Conservation (phyloP, 2,329 filamentous ascomycete genomes). For the Xylaria sp. region DNA sequence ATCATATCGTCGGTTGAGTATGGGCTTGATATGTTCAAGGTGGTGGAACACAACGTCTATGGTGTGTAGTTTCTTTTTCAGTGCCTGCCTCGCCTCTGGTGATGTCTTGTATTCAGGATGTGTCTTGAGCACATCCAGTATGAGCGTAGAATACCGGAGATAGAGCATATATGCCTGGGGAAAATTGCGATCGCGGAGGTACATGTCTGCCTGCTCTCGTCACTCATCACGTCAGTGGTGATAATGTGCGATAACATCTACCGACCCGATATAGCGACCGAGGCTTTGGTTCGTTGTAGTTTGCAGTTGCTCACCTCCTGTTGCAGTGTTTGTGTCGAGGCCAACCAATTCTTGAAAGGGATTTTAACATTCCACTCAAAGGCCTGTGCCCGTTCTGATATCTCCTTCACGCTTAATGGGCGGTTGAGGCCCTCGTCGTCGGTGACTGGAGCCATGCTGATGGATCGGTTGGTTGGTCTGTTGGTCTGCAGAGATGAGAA, state of each 20-base stretch:
- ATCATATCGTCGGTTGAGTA: conserved; percentile 77
- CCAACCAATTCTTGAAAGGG: conserved; percentile 82
- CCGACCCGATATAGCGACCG: background rate
- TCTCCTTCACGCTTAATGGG: conserved; percentile 80
- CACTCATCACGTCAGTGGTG: conserved; percentile 18
- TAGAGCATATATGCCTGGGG: conserved; percentile 90
- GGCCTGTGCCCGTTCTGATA: conserved; percentile 78
- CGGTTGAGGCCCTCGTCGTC: conserved; percentile 49
- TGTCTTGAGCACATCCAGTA: conserved; percentile 76
- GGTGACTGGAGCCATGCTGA: conserved; percentile 27
- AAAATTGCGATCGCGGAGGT: conserved; percentile 85
- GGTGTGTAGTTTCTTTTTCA: conserved; percentile 63
- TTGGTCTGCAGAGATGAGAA: background rate
- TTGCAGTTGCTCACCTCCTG: conserved; percentile 73
- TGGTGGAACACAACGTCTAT: conserved; percentile 71
- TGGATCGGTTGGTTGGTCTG: conserved; percentile 9
- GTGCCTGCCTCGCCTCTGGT: conserved; percentile 71
- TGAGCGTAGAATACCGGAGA: conserved; percentile 88
- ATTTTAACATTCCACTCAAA: conserved; percentile 85
- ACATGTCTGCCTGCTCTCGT: conserved; percentile 76
- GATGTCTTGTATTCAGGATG: conserved; percentile 81
- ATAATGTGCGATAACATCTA: background rate
- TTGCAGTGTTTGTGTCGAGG: conserved; percentile 80
- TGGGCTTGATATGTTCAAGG: conserved; percentile 82
- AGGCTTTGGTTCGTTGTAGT: background rate